phyloP scores from a whole-genome alignment of 2,329 filamentous ascomycete genomes.

The Colletotrichum ledebouriae region DNA sequence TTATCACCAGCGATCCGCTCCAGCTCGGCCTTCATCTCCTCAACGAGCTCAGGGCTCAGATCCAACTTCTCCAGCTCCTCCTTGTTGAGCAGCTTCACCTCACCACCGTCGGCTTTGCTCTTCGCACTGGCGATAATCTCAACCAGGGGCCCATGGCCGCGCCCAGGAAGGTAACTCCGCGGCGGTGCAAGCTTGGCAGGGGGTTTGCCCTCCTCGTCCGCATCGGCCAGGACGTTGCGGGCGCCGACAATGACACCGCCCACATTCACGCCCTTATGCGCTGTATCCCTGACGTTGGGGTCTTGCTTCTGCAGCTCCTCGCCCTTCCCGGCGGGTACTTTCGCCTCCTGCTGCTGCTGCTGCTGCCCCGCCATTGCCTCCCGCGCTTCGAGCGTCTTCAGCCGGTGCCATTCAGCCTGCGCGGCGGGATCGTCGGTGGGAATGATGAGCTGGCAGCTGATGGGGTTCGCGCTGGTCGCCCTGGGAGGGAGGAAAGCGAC shows the following conservation, averaged over 20 bases:
- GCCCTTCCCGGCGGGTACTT: conserved; percentile 12
- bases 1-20: conserved; percentile 77
- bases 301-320: conserved; percentile 24
- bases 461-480: conserved; percentile 80
- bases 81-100: conserved; percentile 70
- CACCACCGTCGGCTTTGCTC: conserved; percentile 70
- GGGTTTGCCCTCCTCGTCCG: conserved; percentile 62
- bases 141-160: conserved; percentile 45
- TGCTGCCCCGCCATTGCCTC: conserved; percentile 51
- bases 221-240: conserved; percentile 61
- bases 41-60: conserved; percentile 75
- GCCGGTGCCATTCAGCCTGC: conserved; percentile 47
- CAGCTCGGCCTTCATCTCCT: conserved; percentile 77
- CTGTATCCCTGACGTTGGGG: conserved; percentile 40
- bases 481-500: conserved; percentile 87
- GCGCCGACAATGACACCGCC: conserved; percentile 68
- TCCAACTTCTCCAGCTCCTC: conserved; percentile 78
- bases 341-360: conserved; percentile 39
- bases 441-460: conserved; percentile 82
- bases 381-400: conserved; percentile 55
- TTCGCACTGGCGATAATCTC: conserved; percentile 61
- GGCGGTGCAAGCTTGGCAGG: conserved; percentile 61
- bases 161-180: conserved; percentile 53
- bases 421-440: conserved; percentile 60
- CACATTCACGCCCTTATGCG: conserved; percentile 55